A percentile compares a stretch with the other conserved stretches of the same genome.
Conservation (phyloP, 2,329 filamentous ascomycete genomes). For the Colletotrichum siamense region DNA sequence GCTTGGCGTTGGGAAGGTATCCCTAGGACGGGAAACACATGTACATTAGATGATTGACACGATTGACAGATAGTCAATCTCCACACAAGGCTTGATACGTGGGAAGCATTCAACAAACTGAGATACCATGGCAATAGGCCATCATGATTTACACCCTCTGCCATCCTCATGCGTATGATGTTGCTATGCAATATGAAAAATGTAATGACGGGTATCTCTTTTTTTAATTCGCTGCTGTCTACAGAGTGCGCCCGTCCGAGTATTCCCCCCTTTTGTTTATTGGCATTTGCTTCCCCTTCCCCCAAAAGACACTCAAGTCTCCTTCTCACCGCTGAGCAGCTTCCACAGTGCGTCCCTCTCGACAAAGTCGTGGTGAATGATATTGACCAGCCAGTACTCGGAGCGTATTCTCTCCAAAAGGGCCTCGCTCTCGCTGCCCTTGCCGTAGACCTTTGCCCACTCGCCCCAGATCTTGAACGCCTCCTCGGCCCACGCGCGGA, state of each 20-base stretch:
- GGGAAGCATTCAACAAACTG: background rate
- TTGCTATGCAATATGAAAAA: background rate
- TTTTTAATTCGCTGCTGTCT: background rate
- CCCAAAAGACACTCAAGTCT: background rate
- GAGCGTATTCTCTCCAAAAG: constrained; percentile 71
- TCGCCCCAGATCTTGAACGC: constrained; percentile 95
- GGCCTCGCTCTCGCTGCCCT: constrained; percentile 72
- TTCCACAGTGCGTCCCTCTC: constrained; percentile 76
- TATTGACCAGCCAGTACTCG: constrained; percentile 88
- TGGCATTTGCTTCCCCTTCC: background rate
- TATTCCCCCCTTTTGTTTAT: background rate
- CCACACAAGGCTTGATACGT: background rate
- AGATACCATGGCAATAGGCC: constrained; percentile 14
- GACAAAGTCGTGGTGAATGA: constrained; percentile 82
- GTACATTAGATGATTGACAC: background rate
- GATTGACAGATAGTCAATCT: background rate
- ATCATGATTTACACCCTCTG: background rate
- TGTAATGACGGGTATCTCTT: constrained; percentile 11
- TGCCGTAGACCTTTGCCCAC: constrained; percentile 89
- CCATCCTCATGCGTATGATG: background rate
- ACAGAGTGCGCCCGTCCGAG: background rate
- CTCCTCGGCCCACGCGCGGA: constrained; percentile 93
- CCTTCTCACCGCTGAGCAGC: constrained; percentile 53
- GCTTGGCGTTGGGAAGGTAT: constrained; percentile 5
- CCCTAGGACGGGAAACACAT: background rate